Conservation (phyloP, 805 yeast species). For the Yarrowia porcina region DNA sequence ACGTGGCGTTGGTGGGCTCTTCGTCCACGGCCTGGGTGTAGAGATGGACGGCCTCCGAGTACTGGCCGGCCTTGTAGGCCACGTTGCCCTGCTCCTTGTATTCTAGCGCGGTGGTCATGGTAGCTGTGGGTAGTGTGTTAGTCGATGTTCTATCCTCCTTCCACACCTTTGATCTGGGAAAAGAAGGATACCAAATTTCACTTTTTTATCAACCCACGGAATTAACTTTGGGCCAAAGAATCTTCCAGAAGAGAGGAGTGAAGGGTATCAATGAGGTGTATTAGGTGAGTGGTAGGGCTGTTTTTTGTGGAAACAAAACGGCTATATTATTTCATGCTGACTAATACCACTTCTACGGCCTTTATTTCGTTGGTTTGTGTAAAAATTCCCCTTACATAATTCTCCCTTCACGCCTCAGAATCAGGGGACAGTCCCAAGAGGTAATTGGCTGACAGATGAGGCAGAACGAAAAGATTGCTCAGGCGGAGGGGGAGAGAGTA, state of each 20-base stretch:
- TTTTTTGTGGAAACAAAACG: too few species aligned
- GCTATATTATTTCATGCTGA: too few species aligned
- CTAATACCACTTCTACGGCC: too few species aligned
- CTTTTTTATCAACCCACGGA: not conserved
- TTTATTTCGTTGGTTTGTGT: too few species aligned
- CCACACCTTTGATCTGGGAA: not conserved
- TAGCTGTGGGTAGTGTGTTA: not conserved
- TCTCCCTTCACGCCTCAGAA: not conserved
- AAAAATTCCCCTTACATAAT: not conserved
- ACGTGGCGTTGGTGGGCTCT: conserved; percentile 40
- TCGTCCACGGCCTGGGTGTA: conserved; percentile 40
- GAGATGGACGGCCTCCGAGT: conserved; percentile 35
- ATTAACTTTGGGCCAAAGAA: conserved; percentile 12
- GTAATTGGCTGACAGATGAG: not conserved
- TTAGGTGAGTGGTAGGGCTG: too few species aligned
- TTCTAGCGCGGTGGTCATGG: conserved; percentile 25
- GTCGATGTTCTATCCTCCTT: not conserved
- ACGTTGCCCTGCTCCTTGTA: conserved; percentile 42
- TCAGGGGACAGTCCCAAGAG: conserved; percentile 8
- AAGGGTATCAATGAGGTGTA: too few species aligned
- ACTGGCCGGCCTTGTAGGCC: conserved; percentile 40
- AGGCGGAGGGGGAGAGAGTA: too few species aligned
- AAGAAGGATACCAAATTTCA: conserved; percentile 19
- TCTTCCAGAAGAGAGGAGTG: conserved; percentile 4
- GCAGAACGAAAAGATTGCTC: too few species aligned